A percentile compares a stretch with the other conserved stretches of the same genome.
Conservation (phyloP, 352 stramenopile genomes). For the Plasmopara viticola region DNA sequence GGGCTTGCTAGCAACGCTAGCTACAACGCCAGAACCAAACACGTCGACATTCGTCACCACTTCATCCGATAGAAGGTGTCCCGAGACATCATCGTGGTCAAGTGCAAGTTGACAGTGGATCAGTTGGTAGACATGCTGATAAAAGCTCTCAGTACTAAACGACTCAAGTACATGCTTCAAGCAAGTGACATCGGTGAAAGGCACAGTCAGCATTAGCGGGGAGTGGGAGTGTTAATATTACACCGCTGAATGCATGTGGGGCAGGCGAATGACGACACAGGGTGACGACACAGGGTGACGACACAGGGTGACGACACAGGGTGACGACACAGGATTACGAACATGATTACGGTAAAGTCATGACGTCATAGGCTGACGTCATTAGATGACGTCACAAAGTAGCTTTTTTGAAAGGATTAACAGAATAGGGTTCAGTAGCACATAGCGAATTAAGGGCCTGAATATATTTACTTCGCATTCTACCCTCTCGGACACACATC, state of each 20-base stretch:
- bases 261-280: no score
- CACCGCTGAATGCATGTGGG: not conserved
- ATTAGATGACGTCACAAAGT: not conserved
- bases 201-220: not conserved
- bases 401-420: not conserved
- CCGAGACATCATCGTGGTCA: not conserved
- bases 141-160: not conserved
- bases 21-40: conserved; percentile 1
- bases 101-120: not conserved
- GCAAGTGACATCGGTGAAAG: not conserved
- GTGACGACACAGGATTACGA: not conserved
- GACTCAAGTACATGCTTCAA: not conserved
- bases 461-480: not conserved
- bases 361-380: not conserved
- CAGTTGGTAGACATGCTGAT: conserved; percentile 1
- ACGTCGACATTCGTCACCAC: conserved; percentile 3
- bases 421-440: not conserved
- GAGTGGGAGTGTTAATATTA: no score
- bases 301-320: no score
- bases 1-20: conserved; percentile 5
- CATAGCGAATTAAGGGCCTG: not conserved
- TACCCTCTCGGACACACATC: no score
- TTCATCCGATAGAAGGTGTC: conserved; percentile 2
- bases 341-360: not conserved
- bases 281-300: not conserved